Evolutionary conservation across 2,329 filamentous ascomycete genomes (phyloP).

Genomic region (Penicillium sp.): DNA sequence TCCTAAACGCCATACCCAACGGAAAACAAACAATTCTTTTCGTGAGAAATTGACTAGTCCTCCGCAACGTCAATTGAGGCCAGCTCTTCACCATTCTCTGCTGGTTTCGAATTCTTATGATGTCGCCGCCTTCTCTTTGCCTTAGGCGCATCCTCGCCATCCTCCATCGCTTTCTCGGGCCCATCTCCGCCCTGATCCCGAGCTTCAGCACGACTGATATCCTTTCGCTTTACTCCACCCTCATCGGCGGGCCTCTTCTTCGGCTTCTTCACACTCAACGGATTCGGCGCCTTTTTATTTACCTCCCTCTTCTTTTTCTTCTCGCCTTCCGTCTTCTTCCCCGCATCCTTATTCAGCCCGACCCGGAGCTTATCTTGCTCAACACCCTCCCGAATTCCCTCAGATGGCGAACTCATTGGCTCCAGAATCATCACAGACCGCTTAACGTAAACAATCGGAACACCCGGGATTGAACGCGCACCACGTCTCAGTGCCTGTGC

Average conservation of each 20-base stretch:
- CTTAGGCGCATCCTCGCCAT: slow-evolving; percentile 34
- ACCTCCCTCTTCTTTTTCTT: slow-evolving; percentile 40
- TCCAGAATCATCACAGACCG: slow-evolving; percentile 57
- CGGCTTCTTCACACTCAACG: slow-evolving; percentile 54
- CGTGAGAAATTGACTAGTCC: slow-evolving; percentile 13
- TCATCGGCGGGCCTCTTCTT: slow-evolving; percentile 41
- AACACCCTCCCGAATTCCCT: slow-evolving; percentile 47
- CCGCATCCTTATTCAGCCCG: slow-evolving; percentile 41
- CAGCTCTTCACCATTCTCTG: slow-evolving; percentile 24
- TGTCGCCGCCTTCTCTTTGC: slow-evolving; percentile 42
- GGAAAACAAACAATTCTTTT: slow-evolving; percentile 5
- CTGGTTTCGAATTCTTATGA: slow-evolving; percentile 35
- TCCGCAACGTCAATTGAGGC: slow-evolving; percentile 25
- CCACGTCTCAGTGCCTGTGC: slow-evolving; percentile 41
- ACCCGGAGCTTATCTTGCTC: slow-evolving; percentile 53
- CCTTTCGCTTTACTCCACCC: slow-evolving; percentile 20
- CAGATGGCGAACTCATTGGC: slow-evolving; percentile 51
- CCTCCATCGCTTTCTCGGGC: slow-evolving; percentile 27
- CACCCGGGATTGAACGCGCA: slow-evolving; percentile 51
- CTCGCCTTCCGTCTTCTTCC: slow-evolving; percentile 37
- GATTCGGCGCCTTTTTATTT: slow-evolving; percentile 53
- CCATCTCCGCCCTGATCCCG: slow-evolving; percentile 21
- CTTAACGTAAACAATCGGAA: slow-evolving; percentile 57
- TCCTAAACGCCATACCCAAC: slow-evolving; percentile 37
- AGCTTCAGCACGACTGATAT: slow-evolving; percentile 8